These are phyloP conservation scores for Chaetomium strumarium DNA, from an alignment of 2,329 filamentous ascomycete genomes.

Conservation along the genomic window DNA sequence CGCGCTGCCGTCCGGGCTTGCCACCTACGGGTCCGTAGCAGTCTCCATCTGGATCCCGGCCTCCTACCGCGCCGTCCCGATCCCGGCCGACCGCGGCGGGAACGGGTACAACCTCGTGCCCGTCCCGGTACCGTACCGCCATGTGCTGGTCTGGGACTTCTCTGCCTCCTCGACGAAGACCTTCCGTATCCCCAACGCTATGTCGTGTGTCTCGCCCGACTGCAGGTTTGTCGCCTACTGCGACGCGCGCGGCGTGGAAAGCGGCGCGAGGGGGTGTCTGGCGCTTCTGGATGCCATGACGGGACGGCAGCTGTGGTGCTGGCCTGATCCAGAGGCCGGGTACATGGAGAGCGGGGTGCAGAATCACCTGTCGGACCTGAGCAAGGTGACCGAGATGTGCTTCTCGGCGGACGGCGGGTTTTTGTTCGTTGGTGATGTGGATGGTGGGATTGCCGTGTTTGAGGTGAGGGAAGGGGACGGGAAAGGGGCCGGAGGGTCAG, in stretches of 20 bases:
- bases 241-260: constrained; percentile 30
- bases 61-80: constrained; percentile 31
- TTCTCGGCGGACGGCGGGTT: constrained; percentile 35
- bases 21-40: constrained; percentile 34
- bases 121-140: constrained; percentile 29
- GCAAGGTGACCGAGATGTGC: constrained; percentile 33
- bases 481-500: background rate
- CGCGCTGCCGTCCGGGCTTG: constrained; percentile 33
- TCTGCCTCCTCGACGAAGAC: constrained; percentile 33
- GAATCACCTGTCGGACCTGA: constrained; percentile 31
- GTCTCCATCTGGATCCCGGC: constrained; percentile 39
- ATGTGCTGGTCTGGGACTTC: constrained; percentile 38
- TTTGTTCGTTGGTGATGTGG: constrained; percentile 32
- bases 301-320: constrained; percentile 35
- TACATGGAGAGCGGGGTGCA: constrained; percentile 26
- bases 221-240: constrained; percentile 38
- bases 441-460: constrained; percentile 34
- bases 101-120: constrained; percentile 32
- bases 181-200: constrained; percentile 36
- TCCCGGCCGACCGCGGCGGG: constrained; percentile 21
- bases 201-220: constrained; percentile 36
- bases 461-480: constrained; percentile 28
- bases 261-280: constrained; percentile 31
- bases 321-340: constrained; percentile 29
- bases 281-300: constrained; percentile 35